Base-by-base conservation (phyloP, 2,329 filamentous ascomycete species). In the Fusarium camptoceras region DNA sequence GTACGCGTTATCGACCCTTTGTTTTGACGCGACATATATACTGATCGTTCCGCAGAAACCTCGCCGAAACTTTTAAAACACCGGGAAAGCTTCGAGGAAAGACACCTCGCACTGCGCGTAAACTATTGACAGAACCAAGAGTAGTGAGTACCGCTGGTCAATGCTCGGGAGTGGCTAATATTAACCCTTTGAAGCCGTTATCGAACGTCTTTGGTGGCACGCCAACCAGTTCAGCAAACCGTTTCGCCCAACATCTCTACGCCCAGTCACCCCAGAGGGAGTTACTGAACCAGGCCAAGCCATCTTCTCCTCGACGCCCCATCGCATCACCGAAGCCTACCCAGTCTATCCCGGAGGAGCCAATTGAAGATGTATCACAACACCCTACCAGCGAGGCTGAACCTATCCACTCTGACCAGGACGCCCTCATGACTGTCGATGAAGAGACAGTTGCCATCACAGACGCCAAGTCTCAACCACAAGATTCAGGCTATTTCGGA, bases 51-150 rank as follows among this genome's bases (percentile, higher is more conserved):
- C 49, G 22, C 75, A 98, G 96, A 68, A 95, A 95, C 78, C 91
- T 98, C 64, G 88, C 93, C 68, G 95, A 98, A 75, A 90, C 97
- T n/a, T 98, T 98, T 84, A 99, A 98, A 78, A 96, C 93, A 39
- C 93, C 93, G 6, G 92, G 92, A 59, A 95, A 94, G 78, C 81
- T 96, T 78, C 90, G 92, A 70, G 92, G 91, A 58, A 94, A 94
- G 82, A 95, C 92, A 28, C 92, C 93, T 43, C 87, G 91, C 66
- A 94, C 92, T 20, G 83, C 83, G 34, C 87, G 89, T 59, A 94
- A 91, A 77, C 81, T 80, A 74, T 81, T 83, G 12, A 79, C 81
- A 27, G 89, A 91, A 77, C 79, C 84, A 31, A 87, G 92, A 74
- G 87, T 89, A 68, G 91, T 93, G 84, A 81, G 89, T 82, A 72